phyloP scores from a whole-genome alignment of 768 basidiomycete species.

The Tricholoma sp. region DNA sequence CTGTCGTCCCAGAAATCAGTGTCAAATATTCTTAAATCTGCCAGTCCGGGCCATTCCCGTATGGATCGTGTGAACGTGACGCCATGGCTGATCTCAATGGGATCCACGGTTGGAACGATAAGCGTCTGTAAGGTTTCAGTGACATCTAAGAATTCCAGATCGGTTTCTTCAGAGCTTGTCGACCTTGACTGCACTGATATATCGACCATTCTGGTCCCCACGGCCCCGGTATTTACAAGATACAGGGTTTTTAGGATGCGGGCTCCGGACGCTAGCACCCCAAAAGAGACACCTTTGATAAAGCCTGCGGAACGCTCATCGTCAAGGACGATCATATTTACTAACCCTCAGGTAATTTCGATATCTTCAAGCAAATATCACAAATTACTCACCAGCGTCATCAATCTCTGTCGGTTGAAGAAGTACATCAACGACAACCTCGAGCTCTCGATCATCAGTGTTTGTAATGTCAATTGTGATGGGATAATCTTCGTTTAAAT shows the following conservation, averaged over 20 bases:
- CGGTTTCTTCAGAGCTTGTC: constrained; percentile 22
- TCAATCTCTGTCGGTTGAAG: constrained; percentile 79
- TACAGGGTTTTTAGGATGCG: constrained; percentile 57
- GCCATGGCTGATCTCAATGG: constrained; percentile 50
- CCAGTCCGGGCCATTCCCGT: constrained; percentile 38
- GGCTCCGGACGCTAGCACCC: constrained; percentile 54
- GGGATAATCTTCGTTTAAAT: constrained; percentile 76
- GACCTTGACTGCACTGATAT: constrained; percentile 68
- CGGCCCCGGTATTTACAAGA: constrained; percentile 54
- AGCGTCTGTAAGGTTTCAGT: constrained; percentile 68
- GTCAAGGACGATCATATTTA: constrained; percentile 56
- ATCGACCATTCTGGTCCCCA: constrained; percentile 73
- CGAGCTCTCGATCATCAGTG: constrained; percentile 61
- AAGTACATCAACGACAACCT: constrained; percentile 66
- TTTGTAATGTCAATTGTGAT: constrained; percentile 70
- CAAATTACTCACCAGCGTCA: constrained; percentile 48
- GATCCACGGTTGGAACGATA: constrained; percentile 57
- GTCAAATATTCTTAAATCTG: constrained; percentile 52
- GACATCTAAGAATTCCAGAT: constrained; percentile 24
- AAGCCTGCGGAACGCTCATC: constrained; percentile 63
- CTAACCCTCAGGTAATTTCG: constrained; percentile 26
- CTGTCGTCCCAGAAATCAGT: constrained; percentile 46
- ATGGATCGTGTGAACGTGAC: constrained; percentile 48
- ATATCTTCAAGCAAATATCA: not conserved
- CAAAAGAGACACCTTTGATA: constrained; percentile 70